A percentile compares a stretch with the other conserved stretches of the same genome.
phyloP scores from a whole-genome alignment of 2,329 filamentous ascomycete species.

The Neonectria coccinea region DNA sequence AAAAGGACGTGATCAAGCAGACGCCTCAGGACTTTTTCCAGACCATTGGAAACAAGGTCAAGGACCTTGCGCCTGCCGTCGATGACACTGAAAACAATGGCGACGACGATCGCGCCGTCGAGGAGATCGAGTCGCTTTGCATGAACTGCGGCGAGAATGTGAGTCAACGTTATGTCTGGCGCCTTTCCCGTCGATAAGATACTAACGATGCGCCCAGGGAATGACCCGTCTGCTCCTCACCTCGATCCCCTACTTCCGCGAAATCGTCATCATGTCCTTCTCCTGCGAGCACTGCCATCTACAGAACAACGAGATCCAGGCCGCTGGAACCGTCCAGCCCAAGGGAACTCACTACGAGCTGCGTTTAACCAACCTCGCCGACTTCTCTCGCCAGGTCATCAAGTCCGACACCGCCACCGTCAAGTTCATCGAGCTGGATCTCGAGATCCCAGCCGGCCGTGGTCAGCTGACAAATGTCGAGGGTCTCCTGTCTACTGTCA shows the following conservation, averaged over 20 bases:
- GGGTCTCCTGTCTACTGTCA: conserved; percentile 81
- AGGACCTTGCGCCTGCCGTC: conserved; percentile 59
- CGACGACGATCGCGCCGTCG: conserved; percentile 65
- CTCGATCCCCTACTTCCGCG: conserved; percentile 95
- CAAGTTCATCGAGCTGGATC: conserved; percentile 89
- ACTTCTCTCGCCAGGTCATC: conserved; percentile 88
- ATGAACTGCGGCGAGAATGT: conserved; percentile 89
- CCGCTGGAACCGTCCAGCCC: conserved; percentile 91
- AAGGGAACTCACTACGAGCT: conserved; percentile 88
- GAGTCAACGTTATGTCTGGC: conserved; percentile 43
- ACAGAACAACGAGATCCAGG: conserved; percentile 93
- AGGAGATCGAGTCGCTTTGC: conserved; percentile 82
- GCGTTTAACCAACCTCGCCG: conserved; percentile 76
- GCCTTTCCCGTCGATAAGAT: not conserved
- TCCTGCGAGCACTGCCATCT: conserved; percentile 89
- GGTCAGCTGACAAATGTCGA: conserved; percentile 95
- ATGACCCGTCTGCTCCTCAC: conserved; percentile 88
- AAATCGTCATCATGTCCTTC: conserved; percentile 98
- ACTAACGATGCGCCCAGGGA: conserved; percentile 67
- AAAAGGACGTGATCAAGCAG: conserved; percentile 54
- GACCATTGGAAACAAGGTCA: conserved; percentile 71
- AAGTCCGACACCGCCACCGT: conserved; percentile 90
- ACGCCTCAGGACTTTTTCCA: conserved; percentile 68
- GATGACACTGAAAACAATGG: conserved; percentile 50
- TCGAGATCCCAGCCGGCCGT: conserved; percentile 91